Evolutionary conservation across 2,329 filamentous ascomycete species (phyloP).

Genomic region (Colletotrichum navitas): DNA sequence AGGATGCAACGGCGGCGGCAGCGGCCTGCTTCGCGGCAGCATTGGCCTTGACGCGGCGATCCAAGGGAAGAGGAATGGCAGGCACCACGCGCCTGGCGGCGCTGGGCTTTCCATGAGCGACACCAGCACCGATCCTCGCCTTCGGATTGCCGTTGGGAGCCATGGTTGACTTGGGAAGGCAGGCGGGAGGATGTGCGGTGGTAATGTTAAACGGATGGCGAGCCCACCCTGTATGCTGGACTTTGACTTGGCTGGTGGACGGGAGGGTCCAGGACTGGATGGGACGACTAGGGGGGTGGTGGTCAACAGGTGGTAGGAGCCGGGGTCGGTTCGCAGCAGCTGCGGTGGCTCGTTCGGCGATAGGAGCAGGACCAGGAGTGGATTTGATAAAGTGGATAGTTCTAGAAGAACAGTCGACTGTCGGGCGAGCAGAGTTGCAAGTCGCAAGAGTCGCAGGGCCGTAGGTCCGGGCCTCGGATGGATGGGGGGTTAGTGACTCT

Average conservation of each 20-base stretch:
- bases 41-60: slow-evolving; percentile 48
- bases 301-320: slow-evolving; percentile 14
- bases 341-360: slow-evolving; percentile 32
- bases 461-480: slow-evolving; percentile 34
- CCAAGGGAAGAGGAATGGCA: slow-evolving; percentile 54
- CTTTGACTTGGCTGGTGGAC: slow-evolving; percentile 17
- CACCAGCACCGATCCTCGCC: slow-evolving; percentile 41
- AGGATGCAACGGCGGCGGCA: slow-evolving; percentile 11
- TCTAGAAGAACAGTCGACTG: slow-evolving; percentile 27
- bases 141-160: slow-evolving; percentile 40
- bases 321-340: slow-evolving; percentile 17
- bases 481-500: slow-evolving; percentile 37
- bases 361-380: slow-evolving; percentile 24
- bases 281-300: slow-evolving; percentile 17
- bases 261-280: slow-evolving; percentile 15
- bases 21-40: slow-evolving; percentile 51
- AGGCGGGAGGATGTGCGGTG: slow-evolving; percentile 29
- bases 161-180: slow-evolving; percentile 34
- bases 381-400: slow-evolving; percentile 31
- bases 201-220: slow-evolving; percentile 28
- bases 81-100: slow-evolving; percentile 51
- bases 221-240: slow-evolving; percentile 13
- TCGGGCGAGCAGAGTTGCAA: neutral
- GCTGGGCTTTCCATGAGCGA: slow-evolving; percentile 28
- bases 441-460: neutral